Evolutionary conservation across 2,329 filamentous ascomycete genomes (phyloP).

Genomic region (Apiospora malaysiana): DNA sequence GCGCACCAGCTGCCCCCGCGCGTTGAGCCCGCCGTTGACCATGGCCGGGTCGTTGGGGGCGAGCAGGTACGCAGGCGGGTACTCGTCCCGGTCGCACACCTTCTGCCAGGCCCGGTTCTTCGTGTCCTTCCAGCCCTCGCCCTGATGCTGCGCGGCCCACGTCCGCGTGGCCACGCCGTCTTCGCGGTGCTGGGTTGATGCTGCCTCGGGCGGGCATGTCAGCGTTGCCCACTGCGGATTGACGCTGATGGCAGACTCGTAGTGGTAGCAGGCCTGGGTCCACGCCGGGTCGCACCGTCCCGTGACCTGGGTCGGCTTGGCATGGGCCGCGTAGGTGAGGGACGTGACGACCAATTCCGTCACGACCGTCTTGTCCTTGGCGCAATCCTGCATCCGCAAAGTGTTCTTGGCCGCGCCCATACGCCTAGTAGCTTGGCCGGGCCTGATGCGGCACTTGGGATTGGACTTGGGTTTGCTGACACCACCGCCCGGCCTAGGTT

Average conservation of each 20-base stretch:
- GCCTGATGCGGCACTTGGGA: too few species aligned
- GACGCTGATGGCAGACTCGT: conserved; percentile 30
- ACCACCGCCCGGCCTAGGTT: too few species aligned
- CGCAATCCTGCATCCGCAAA: too few species aligned
- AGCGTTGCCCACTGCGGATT: conserved; percentile 23
- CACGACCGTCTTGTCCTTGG: too few species aligned
- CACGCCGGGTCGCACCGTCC: not conserved
- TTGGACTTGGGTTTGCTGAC: too few species aligned
- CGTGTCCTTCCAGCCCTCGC: not conserved
- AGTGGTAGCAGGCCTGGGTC: conserved; percentile 34
- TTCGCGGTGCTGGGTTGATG: not conserved
- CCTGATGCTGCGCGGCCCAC: not conserved
- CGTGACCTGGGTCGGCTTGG: too few species aligned
- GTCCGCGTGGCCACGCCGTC: not conserved
- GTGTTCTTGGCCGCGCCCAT: too few species aligned
- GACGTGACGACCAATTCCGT: too few species aligned
- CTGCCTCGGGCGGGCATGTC: conserved; percentile 23
- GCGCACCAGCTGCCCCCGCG: conserved; percentile 24
- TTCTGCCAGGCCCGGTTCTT: too few species aligned
- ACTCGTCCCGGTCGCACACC: conserved; percentile 20
- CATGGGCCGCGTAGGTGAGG: too few species aligned
- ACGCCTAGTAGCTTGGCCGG: too few species aligned
- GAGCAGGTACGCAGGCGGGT: conserved; percentile 18
- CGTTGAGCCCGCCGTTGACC: not conserved
- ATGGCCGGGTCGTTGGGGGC: not conserved